These are phyloP conservation scores for Avena atlantica DNA, from an alignment of 176 grass and related monocot species.

Conservation along the genomic window DNA sequence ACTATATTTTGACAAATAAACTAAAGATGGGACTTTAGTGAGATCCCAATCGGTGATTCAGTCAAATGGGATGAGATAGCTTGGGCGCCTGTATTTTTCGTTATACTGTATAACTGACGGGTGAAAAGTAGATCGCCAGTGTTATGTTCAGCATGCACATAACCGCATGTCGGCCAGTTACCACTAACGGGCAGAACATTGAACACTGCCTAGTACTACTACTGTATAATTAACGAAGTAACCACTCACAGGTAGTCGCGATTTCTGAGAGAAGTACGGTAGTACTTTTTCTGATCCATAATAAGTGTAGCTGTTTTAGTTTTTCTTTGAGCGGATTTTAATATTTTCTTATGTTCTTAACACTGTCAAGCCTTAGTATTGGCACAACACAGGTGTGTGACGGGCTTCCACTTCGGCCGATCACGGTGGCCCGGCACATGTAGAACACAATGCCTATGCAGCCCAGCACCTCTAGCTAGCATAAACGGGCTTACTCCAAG, in stretches of 20 bases:
- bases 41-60: not conserved
- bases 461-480: too few species aligned
- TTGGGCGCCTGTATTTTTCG: not conserved
- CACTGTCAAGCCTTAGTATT: not conserved
- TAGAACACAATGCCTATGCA: not conserved
- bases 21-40: too few species aligned
- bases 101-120: not conserved
- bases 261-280: not conserved
- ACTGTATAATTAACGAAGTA: too few species aligned
- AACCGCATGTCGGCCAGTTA: not conserved
- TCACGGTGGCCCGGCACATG: not conserved
- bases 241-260: not conserved
- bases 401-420: not conserved
- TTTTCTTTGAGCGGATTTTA: too few species aligned
- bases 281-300: not conserved
- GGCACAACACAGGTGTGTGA: not conserved
- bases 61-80: not conserved
- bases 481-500: too few species aligned
- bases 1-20: too few species aligned
- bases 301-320: too few species aligned
- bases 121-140: not conserved
- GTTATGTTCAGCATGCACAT: not conserved
- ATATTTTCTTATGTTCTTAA: not conserved
- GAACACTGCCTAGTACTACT: not conserved
- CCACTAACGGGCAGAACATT: not conserved